Base-by-base conservation (phyloP, 2,329 filamentous ascomycete species). In the Monilinia vaccinii-corymbosi region DNA sequence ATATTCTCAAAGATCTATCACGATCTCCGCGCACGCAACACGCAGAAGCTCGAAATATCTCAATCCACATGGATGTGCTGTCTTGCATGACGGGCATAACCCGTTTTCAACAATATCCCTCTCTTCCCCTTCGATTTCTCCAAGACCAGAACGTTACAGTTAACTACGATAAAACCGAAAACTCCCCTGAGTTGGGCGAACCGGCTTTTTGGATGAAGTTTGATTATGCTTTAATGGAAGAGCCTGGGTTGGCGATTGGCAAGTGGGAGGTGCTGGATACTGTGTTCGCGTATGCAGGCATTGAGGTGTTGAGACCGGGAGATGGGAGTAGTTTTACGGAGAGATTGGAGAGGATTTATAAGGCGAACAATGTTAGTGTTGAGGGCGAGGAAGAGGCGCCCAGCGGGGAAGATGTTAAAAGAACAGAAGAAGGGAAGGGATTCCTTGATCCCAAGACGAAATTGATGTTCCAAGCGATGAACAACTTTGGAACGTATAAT, bases 41-140 rank as follows among this genome's bases (percentile, higher is more conserved):
- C 2, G 67, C 72, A 40, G 3, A 47, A 44, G 11, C 25, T 36
- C 38, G 18, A 44, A 44, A 46, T 18, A 67, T 76, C 7, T 72
- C 80, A 14, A 77, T 85, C 46, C 85, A 88, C 68, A 82, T 84
- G 50, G 85, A 88, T 67, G 82, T 87, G 14, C 75, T 85, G 13
- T 81, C 82, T 52, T 88, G 85, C 75, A 88, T 88, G 85, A 88
- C 85, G 34, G 85, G 85, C 56, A 79, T 87, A 11, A 86, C 85
- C 3, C 81, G 85, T 56, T 88, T 88, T 66, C 79, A 81, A 21
- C 79, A 75, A 63, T 65, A 71, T 7, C 52, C 64, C 6, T 52
- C 52, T 32, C 47, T 50, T 10, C 38, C 47, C 9, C 61, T 50
- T 11, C 34, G 25, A 18, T 51, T 58, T 31, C 25, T 42, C 16